phyloP scores from a whole-genome alignment of 805 yeast species.

The Candida ulmi region DNA sequence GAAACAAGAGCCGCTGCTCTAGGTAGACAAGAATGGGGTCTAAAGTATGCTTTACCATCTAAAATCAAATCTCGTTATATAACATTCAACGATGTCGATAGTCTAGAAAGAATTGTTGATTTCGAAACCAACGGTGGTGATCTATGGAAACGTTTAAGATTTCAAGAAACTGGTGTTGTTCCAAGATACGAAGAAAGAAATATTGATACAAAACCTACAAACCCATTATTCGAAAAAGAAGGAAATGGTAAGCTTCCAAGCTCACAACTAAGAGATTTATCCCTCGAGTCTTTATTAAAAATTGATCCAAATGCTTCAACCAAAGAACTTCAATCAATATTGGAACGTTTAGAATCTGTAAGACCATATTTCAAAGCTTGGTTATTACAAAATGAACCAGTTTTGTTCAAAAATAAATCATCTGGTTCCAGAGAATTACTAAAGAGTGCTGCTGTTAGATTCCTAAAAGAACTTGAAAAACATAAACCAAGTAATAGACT shows the following conservation, averaged over 20 bases:
- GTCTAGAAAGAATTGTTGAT: slow-evolving; percentile 60
- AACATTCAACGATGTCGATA: slow-evolving; percentile 62
- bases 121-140: slow-evolving; percentile 60
- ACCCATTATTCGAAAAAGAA: slow-evolving; percentile 28
- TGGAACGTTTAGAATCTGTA: slow-evolving; percentile 30
- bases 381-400: slow-evolving; percentile 48
- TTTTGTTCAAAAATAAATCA: slow-evolving; percentile 19
- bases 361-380: slow-evolving; percentile 51
- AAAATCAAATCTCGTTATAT: slow-evolving; percentile 54
- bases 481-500: slow-evolving; percentile 3
- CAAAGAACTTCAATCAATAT: slow-evolving; percentile 5
- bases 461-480: slow-evolving; percentile 24
- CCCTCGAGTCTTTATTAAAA: slow-evolving; percentile 19
- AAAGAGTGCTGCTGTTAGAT: slow-evolving; percentile 18
- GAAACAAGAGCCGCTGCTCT: slow-evolving; percentile 63
- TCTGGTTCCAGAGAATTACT: slow-evolving; percentile 25
- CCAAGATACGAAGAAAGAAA: slow-evolving; percentile 23
- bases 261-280: slow-evolving; percentile 11
- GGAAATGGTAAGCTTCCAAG: background rate
- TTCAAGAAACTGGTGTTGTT: slow-evolving; percentile 59
- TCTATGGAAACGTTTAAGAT: slow-evolving; percentile 55
- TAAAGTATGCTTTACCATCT: slow-evolving; percentile 64
- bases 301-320: slow-evolving; percentile 1
- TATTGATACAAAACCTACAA: slow-evolving; percentile 8
- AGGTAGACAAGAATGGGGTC: slow-evolving; percentile 67